Conservation (phyloP, 768 basidiomycete species). For the Rhodosporidiobolus odoratus region DNA sequence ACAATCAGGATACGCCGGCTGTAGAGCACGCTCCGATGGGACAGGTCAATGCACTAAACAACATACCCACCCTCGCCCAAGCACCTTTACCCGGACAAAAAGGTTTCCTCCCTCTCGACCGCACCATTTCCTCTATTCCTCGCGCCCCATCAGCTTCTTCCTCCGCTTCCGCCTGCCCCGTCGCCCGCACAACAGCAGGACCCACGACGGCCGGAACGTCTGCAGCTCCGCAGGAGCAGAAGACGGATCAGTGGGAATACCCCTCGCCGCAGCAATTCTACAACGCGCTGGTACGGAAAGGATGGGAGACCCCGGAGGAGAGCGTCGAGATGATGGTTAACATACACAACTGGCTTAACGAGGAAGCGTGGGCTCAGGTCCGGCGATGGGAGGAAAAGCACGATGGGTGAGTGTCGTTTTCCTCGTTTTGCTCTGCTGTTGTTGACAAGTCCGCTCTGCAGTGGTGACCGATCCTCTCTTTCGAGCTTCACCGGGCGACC, state of each 20-base stretch:
- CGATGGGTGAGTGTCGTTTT: slow-evolving; percentile 53
- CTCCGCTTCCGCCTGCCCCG: slow-evolving; percentile 26
- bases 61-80: slow-evolving; percentile 82
- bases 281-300: slow-evolving; percentile 91
- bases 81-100: slow-evolving; percentile 58
- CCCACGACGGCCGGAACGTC: slow-evolving; percentile 42
- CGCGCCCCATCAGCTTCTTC: slow-evolving; percentile 47
- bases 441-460: slow-evolving; percentile 42
- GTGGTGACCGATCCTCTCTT: slow-evolving; percentile 65
- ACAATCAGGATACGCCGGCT: not conserved
- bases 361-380: slow-evolving; percentile 92
- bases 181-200: slow-evolving; percentile 4
- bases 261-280: slow-evolving; percentile 97
- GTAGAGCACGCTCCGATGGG: slow-evolving; percentile 22
- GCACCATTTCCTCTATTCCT: slow-evolving; percentile 80
- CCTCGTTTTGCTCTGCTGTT: not conserved
- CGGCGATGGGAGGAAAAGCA: slow-evolving; percentile 80
- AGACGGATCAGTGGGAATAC: slow-evolving; percentile 68
- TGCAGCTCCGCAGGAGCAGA: slow-evolving; percentile 45
- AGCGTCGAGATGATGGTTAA: slow-evolving; percentile 95
- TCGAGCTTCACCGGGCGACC: slow-evolving; percentile 83
- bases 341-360: slow-evolving; percentile 97
- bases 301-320: slow-evolving; percentile 95
- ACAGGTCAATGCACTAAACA: slow-evolving; percentile 65
- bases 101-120: slow-evolving; percentile 62